Evolutionary conservation across 1,284 basidiomycete species (phyloP).

Genomic region (Sanguinoderma infundibulare): DNA sequence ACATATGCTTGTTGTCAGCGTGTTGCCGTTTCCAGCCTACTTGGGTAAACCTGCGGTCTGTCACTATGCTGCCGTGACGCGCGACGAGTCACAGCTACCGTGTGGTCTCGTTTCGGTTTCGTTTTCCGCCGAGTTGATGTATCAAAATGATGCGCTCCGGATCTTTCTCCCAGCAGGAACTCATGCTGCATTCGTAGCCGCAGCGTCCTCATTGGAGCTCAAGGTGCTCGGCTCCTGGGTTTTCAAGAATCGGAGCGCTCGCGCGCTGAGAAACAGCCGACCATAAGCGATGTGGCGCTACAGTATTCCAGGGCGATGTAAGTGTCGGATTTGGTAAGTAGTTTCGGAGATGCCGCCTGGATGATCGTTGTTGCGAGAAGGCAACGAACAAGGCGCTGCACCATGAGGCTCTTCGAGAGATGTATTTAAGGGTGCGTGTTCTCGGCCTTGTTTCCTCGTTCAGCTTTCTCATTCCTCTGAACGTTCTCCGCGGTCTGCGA

Average conservation of each 20-base stretch:
- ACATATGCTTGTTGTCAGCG: neutral
- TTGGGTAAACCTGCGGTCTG: conserved; percentile 1
- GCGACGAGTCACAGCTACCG: neutral
- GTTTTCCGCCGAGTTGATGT: neutral
- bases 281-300: conserved; percentile 2
- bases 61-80: neutral
- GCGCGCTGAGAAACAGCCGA: no score
- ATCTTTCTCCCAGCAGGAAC: neutral
- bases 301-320: no score
- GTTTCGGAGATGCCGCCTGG: neutral
- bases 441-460: neutral
- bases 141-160: neutral
- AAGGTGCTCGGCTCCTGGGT: no score
- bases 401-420: neutral
- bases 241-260: no score
- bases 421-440: neutral
- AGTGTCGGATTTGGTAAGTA: neutral
- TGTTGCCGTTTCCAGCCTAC: neutral
- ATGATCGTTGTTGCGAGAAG: neutral
- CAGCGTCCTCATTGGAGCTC: neutral
- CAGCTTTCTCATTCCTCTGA: conserved; percentile 9
- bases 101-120: neutral
- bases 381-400: neutral
- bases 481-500: conserved; percentile 26
- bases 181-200: neutral